A percentile compares a stretch with the other conserved stretches of the same genome.
These are phyloP conservation scores for Solanum arcanum DNA, from an alignment of 257 asterid species.

Conservation along the genomic window DNA sequence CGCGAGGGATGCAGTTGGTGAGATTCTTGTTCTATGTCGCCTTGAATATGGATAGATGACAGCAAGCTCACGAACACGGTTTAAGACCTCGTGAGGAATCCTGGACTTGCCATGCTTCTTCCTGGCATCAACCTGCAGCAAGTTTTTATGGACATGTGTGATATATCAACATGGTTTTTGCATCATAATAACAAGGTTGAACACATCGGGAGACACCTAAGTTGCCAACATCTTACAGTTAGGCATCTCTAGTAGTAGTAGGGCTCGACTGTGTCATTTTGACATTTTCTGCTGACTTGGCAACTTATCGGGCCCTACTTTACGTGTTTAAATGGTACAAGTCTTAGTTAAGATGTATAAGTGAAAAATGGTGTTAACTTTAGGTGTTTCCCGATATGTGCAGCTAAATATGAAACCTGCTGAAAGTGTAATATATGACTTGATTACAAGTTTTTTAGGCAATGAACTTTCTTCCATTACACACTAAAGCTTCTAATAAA, in stretches of 20 bases:
- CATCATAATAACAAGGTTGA: background rate
- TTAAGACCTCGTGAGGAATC: background rate
- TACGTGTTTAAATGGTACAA: background rate
- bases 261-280: background rate
- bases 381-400: background rate
- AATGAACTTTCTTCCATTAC: background rate
- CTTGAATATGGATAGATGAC: background rate
- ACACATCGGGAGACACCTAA: background rate
- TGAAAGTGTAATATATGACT: background rate
- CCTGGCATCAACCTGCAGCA: background rate
- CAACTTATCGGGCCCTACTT: background rate
- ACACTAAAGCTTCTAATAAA: background rate
- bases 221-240: background rate
- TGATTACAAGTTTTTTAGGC: background rate
- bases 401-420: background rate
- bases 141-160: background rate
- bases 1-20: background rate
- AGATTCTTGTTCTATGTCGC: background rate
- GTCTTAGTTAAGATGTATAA: background rate
- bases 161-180: background rate
- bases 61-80: background rate
- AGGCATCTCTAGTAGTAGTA: background rate
- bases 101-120: background rate
- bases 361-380: background rate
- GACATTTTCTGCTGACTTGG: background rate